phyloP scores from a whole-genome alignment of 805 yeast genomes.

The Starmera caribaea region DNA sequence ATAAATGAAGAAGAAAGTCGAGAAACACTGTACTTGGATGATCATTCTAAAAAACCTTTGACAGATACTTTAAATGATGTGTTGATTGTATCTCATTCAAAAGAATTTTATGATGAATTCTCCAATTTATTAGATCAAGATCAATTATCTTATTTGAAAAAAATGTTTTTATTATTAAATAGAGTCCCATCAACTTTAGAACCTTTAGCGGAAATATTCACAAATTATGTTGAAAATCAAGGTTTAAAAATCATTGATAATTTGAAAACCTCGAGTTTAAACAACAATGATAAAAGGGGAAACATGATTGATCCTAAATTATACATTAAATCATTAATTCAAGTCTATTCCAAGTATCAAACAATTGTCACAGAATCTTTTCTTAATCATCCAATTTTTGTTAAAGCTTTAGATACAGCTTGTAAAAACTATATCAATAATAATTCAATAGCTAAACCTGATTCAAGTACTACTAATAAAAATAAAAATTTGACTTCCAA shows the following conservation, averaged over 20 bases:
- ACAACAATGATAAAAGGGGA: constrained; percentile 17
- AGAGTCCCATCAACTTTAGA: constrained; percentile 74
- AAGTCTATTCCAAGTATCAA: constrained; percentile 59
- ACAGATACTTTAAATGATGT: constrained; percentile 68
- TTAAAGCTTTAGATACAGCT: constrained; percentile 82
- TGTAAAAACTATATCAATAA: constrained; percentile 76
- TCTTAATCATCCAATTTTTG: constrained; percentile 65
- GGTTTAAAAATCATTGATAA: constrained; percentile 56
- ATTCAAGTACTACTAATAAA: too few relatives aligned
- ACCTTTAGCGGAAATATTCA: constrained; percentile 66
- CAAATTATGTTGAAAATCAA: constrained; percentile 57
- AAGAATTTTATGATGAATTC: constrained; percentile 68
- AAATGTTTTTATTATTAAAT: constrained; percentile 66
- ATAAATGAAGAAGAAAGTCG: constrained; percentile 76
- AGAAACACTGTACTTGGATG: constrained; percentile 73
- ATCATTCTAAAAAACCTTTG: constrained; percentile 70
- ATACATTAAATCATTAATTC: constrained; percentile 70
- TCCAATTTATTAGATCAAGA: constrained; percentile 63
- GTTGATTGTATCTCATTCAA: constrained; percentile 72
- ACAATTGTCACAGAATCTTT: constrained; percentile 59
- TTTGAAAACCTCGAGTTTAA: constrained; percentile 25
- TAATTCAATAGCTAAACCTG: constrained; percentile 63
- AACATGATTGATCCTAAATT: constrained; percentile 58
- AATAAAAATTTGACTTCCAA: constrained; percentile 37
- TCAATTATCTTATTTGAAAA: constrained; percentile 61